phyloP scores from a whole-genome alignment of 169 alveolate species.

The Plasmodium blacklocki region DNA sequence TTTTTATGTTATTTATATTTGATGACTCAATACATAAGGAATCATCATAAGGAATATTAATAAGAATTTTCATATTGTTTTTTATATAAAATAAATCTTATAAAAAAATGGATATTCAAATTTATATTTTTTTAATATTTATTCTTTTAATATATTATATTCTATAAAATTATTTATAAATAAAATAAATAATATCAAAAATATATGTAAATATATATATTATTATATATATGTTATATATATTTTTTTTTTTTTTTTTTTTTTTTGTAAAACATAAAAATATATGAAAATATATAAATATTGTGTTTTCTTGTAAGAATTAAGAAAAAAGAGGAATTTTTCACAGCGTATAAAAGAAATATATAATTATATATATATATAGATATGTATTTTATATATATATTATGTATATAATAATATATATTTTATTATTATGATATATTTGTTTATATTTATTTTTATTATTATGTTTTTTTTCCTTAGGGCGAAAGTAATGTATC shows the following conservation, averaged over 20 bases:
- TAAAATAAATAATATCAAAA: conserved; percentile 11
- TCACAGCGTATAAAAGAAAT: no score
- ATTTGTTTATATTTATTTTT: no score
- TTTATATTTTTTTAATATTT: background rate
- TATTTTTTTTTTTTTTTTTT: background rate
- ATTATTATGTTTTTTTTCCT: no score
- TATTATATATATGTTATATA: background rate
- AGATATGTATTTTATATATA: no score
- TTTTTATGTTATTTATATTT: conserved; percentile 36
- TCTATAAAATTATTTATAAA: conserved; percentile 14
- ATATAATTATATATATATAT: no score
- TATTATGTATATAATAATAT: no score
- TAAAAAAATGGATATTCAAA: conserved; percentile 15
- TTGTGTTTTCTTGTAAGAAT: no score
- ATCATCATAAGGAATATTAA: conserved; percentile 74
- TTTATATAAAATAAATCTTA: conserved; percentile 13
- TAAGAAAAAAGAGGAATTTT: no score
- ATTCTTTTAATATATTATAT: no score
- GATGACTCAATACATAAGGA: conserved; percentile 75
- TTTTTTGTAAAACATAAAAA: background rate
- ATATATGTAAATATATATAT: conserved; percentile 13
- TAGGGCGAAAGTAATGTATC: no score
- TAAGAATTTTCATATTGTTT: conserved; percentile 42
- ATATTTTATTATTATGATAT: no score
- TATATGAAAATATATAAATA: background rate